phyloP scores from a whole-genome alignment of 208 protist genomes.

The Acanthamoeba quina region DNA sequence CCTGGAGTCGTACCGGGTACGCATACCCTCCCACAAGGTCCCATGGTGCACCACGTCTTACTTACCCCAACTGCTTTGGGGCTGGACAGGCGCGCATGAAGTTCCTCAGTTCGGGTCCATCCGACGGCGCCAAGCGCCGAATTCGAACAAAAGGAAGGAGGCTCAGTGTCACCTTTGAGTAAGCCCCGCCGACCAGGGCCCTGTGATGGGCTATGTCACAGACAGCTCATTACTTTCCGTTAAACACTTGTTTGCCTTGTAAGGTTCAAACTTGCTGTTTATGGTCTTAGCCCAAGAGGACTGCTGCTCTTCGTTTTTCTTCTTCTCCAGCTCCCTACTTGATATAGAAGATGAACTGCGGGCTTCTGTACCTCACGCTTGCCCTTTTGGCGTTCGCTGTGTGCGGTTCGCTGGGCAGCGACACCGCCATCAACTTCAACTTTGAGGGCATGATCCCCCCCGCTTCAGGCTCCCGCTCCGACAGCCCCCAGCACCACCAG shows the following conservation, averaged over 20 bases:
- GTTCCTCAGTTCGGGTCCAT: neutral
- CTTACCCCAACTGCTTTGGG: no score
- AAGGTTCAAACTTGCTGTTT: no score
- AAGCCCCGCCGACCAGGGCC: neutral
- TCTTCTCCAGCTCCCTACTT: no score
- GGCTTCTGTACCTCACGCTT: neutral
- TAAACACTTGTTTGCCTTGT: no score
- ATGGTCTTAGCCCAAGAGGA: no score
- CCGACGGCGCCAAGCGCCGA: neutral
- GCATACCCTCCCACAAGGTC: neutral
- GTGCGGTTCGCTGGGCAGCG: neutral
- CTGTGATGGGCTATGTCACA: no score
- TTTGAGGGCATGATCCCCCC: conserved; percentile 40
- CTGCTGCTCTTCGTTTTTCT: no score
- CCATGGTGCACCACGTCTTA: neutral
- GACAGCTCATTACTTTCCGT: no score
- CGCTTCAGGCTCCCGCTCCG: neutral
- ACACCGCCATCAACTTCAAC: conserved; percentile 31
- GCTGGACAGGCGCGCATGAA: neutral
- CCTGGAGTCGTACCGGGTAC: neutral
- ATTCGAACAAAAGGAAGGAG: neutral
- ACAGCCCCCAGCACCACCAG: neutral
- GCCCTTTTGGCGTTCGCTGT: neutral
- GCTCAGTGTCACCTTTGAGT: conserved; percentile 64
- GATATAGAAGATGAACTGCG: conserved; percentile 43